phyloP scores from a whole-genome alignment of 2,329 filamentous ascomycete genomes.

The Bimuria novae-zelandiae region DNA sequence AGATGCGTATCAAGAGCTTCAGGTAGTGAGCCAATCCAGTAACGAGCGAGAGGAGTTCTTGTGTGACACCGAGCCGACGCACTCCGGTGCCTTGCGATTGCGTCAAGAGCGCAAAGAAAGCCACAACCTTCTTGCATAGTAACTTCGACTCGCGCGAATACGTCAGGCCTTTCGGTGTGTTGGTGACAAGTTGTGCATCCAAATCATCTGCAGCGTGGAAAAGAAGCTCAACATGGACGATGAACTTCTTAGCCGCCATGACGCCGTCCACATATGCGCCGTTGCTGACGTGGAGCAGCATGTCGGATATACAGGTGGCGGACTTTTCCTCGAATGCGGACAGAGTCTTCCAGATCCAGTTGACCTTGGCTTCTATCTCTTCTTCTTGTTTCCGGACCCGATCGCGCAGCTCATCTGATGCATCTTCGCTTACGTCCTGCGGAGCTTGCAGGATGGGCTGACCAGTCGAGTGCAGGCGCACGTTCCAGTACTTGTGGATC shows the following conservation, averaged over 20 bases:
- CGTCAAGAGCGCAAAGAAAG: slow-evolving; percentile 92
- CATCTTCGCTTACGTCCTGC: slow-evolving; percentile 54
- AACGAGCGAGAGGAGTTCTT: slow-evolving; percentile 95
- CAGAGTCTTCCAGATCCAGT: slow-evolving; percentile 95
- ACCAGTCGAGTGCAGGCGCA: slow-evolving; percentile 66
- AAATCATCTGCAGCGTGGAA: slow-evolving; percentile 88
- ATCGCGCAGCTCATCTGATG: slow-evolving; percentile 71
- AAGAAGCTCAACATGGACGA: slow-evolving; percentile 90
- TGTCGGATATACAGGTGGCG: slow-evolving; percentile 97
- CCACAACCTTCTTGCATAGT: slow-evolving; percentile 98
- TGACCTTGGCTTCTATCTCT: slow-evolving; percentile 95
- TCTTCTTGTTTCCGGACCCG: slow-evolving; percentile 85
- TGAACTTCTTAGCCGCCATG: slow-evolving; percentile 92
- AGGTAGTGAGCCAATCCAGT: slow-evolving; percentile 96
- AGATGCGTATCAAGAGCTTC: slow-evolving; percentile 95
- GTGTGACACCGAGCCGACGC: slow-evolving; percentile 90
- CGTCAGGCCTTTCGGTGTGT: slow-evolving; percentile 80
- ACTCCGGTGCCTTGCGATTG: slow-evolving; percentile 93
- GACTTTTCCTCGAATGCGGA: slow-evolving; percentile 98
- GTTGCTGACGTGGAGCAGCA: slow-evolving; percentile 98
- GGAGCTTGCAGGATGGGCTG: slow-evolving; percentile 45
- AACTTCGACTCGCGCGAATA: slow-evolving; percentile 97
- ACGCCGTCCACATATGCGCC: slow-evolving; percentile 95
- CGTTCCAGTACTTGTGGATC: slow-evolving; percentile 99
- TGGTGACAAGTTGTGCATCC: slow-evolving; percentile 70